Percentiles rank a stretch among this genome's conserved stretches.
Evolutionary conservation across 106 monocot species (phyloP).

Genomic region (Phalaenopsis aphrodite): DNA sequence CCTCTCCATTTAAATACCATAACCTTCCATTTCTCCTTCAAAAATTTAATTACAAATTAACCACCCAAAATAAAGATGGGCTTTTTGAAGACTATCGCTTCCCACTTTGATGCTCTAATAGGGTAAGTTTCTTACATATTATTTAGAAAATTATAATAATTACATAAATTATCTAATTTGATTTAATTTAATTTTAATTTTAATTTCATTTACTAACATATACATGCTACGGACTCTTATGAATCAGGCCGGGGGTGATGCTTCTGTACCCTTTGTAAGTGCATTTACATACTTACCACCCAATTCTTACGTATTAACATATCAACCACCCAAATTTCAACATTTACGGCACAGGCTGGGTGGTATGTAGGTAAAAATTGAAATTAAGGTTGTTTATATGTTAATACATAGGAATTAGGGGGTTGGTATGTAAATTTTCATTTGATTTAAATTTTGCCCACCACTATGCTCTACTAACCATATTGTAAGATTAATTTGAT

Average conservation of each 20-base stretch:
- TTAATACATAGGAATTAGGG: too few species aligned
- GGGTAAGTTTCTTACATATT: constrained; percentile 32
- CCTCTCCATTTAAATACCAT: not conserved
- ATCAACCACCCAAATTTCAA: too few species aligned
- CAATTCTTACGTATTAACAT: too few species aligned
- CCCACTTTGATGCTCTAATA: constrained; percentile 51
- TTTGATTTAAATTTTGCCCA: too few species aligned
- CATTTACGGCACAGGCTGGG: too few species aligned
- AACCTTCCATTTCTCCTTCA: not conserved
- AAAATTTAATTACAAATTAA: not conserved
- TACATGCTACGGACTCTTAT: not conserved
- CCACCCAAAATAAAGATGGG: constrained; percentile 31
- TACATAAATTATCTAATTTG: too few species aligned
- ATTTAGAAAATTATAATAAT: not conserved
- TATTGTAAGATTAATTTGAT: not conserved
- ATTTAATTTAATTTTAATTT: too few species aligned
- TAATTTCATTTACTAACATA: not conserved
- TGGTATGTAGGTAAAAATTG: too few species aligned
- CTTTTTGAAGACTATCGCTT: constrained; percentile 38
- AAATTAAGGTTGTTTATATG: too few species aligned
- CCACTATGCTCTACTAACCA: not conserved
- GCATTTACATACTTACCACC: too few species aligned
- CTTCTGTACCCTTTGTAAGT: constrained; percentile 94
- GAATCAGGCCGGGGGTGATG: constrained; percentile 66
- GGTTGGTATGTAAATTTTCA: too few species aligned